Evolutionary conservation across 225 moss, liverwort and hornwort species (phyloP), one percentile per base, ranked within the genome.

Genomic region (Marchantia polymorpha): DNA sequence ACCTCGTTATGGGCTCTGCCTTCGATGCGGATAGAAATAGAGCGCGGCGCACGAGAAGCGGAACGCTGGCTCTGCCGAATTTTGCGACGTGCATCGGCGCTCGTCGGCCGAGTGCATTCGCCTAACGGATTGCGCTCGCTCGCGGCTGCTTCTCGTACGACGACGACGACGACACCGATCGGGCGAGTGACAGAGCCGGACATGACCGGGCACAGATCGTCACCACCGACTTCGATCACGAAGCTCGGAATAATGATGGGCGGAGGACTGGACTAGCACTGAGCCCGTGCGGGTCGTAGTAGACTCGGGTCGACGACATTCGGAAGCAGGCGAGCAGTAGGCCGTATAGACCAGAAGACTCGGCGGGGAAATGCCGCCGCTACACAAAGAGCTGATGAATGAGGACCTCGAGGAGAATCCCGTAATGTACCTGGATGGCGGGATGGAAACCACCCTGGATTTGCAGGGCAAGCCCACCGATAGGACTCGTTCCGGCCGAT

Each of bases 371-470:
- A 76, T 76, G 76, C 59, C 76, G 60, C 76, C 76, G 10, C 54
- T 76, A 61, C 76, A 76, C 60, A 76, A 76, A 60, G 61, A 59
- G 76, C 76, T 76, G 39, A 60, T 76, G 76, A 59, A 76, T 60
- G 76, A 76, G 47, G 60, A 76, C 60, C 59, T 76, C n/a, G 59
- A 76, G 61, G 76, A 76, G 59, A 60, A 76, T 61, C 60, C 76
- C 59, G 46, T 76, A 12, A 46, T 47, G 13, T 76, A 76, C 54
- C 76, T 76, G 39, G 39, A 60, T 60, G 76, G 60, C 12, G 60
- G 58, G 19, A 31, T 47, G 59, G 73, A 73, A 61, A 12, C 59
- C 59, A 76, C 76, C 22, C 27, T 80, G 46, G 80, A 80, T 56
- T 60, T 80, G 73, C 72, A 64, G 27, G 80, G 80, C 20, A 73